Evolutionary conservation across 148 eudicot species (phyloP).

Genomic region (Persicaria tinctoria): DNA sequence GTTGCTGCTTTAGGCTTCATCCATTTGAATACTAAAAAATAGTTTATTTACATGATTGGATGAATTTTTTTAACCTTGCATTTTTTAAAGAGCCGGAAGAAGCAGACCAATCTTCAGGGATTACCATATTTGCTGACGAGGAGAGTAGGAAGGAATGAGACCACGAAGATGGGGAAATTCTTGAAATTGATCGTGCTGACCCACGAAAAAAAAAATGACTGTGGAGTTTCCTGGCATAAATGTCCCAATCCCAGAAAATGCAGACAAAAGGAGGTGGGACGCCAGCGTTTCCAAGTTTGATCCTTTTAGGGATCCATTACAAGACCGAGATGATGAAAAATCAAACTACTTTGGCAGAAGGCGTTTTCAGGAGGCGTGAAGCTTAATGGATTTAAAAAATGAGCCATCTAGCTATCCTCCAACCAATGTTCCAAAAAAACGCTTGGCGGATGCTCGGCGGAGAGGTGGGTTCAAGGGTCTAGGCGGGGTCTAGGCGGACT

Average conservation of each 20-base stretch:
- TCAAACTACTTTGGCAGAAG: constrained; percentile 33
- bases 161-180: constrained; percentile 82
- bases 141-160: constrained; percentile 32
- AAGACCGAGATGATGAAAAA: constrained; percentile 36
- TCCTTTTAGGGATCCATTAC: constrained; percentile 19
- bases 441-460: too few relatives aligned
- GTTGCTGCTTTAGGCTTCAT: too few relatives aligned
- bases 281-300: constrained; percentile 33
- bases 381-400: constrained; percentile 43
- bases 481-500: too few relatives aligned
- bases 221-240: constrained; percentile 66
- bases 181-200: constrained; percentile 32
- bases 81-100: constrained; percentile 45
- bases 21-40: too few relatives aligned
- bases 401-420: constrained; percentile 34
- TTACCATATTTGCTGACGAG: constrained; percentile 58
- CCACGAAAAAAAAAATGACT: constrained; percentile 49
- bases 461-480: too few relatives aligned
- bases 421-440: too few relatives aligned
- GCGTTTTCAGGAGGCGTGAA: constrained; percentile 37
- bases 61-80: not conserved
- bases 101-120: constrained; percentile 79
- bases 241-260: constrained; percentile 74
- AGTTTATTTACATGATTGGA: too few relatives aligned
- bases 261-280: constrained; percentile 71